Evolutionary conservation across 2,329 filamentous ascomycete genomes (phyloP), one percentile per base, ranked within the genome.

Genomic region (Zelopaecilomyces penicillatus): DNA sequence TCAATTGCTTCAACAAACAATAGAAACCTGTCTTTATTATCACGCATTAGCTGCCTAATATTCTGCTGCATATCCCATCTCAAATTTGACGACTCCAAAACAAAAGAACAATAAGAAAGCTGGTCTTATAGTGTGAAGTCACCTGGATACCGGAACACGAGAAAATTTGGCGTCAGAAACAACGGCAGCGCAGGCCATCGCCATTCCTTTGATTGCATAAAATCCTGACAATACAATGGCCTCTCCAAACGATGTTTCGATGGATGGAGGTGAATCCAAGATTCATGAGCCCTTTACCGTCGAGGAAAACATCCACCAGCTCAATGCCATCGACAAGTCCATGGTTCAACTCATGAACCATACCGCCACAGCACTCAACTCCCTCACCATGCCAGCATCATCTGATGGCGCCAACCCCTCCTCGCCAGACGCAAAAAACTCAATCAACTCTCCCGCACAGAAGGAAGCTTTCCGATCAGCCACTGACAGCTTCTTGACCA

Each of bases 281-380:
- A 44, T 58, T 30, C 68, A 72, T 37, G 59, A 71, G 31, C 73
- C 75, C n/a, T 85, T 90, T 53, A 85, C 80, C 7, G 76, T 84
- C 31, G 76, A 83, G 35, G 85, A 94, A 61, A 86, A 85, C 52
- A 88, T 95, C 52, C 73, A 82, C 46, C 87, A 94, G 57, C 77
- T 95, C 45, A 84, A 82, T 54, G 79, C 83, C 36, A 85, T 95
- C 54, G 88, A 94, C 66, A 77, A 78, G 57, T 80, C 62, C 37
- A 62, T 64, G 33, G 64, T 67, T 32, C 56, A 65, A 47, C 59
- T 66, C 43, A 64, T 67, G 62, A 54, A 50, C 45, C 64, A 75
- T 60, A 70, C 72, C 35, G 67, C 72, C 52, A 67, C 64, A 10
- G 64, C 69, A 6, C 67, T 76, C 41, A 64, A 69, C 43, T 57